Percentiles rank a stretch among this genome's conserved stretches.
phyloP scores from a whole-genome alignment of 192 early-diverging fungal genomes.

The Dispira simplex region DNA sequence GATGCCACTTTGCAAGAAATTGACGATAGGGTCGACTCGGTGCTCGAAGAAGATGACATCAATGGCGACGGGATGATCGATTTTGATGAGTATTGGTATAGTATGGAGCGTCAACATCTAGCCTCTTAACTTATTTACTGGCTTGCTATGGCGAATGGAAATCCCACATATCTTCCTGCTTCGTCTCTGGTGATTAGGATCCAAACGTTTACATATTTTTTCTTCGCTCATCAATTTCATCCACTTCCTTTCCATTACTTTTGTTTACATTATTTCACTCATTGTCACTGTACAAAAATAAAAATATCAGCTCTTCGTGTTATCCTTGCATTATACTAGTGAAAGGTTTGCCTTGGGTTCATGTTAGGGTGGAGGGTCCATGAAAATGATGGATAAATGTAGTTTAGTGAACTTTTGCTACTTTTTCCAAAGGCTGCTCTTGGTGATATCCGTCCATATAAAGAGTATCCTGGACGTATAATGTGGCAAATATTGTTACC shows the following conservation, averaged over 20 bases:
- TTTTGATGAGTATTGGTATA: slow-evolving; percentile 32
- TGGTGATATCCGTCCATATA: no score
- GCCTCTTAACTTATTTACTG: not conserved
- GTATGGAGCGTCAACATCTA: not conserved
- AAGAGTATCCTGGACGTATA: no score
- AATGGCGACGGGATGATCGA: slow-evolving; percentile 49
- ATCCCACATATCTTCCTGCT: not conserved
- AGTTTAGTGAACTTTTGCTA: no score
- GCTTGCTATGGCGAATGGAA: not conserved
- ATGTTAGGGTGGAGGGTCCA: no score
- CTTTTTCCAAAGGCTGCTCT: no score
- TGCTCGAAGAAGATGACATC: slow-evolving; percentile 56
- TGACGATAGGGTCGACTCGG: slow-evolving; percentile 52
- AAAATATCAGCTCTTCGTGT: not conserved
- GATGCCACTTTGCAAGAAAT: slow-evolving; percentile 31
- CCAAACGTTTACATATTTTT: not conserved
- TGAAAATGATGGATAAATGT: no score
- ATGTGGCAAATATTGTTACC: no score
- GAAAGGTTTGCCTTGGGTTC: no score
- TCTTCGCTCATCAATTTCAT: slow-evolving; percentile 4
- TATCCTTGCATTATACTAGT: no score
- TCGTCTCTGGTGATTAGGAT: not conserved
- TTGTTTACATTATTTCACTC: not conserved
- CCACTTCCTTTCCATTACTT: not conserved
- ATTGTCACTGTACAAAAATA: not conserved